phyloP scores from a whole-genome alignment of 495 filamentous ascomycete species.

The Paragyromitra xinjiangensis region DNA sequence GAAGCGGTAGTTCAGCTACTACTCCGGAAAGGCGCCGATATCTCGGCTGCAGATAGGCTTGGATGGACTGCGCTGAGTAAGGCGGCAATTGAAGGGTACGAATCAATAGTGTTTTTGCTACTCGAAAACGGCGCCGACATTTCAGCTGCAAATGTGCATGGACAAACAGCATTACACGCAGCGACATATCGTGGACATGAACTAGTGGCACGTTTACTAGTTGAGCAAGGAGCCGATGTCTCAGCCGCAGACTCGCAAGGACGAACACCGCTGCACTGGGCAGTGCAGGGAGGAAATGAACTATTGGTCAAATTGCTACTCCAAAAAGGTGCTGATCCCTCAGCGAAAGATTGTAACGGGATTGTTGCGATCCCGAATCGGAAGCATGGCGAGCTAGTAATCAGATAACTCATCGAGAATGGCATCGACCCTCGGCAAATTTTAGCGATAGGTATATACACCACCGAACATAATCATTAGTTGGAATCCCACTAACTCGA shows the following conservation, averaged over 20 bases:
- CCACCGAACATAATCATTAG: background rate
- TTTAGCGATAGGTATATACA: background rate
- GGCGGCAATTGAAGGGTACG: slow-evolving; percentile 1
- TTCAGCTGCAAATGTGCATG: background rate
- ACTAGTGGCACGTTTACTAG: background rate
- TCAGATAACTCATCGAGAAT: background rate
- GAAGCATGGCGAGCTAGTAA: background rate
- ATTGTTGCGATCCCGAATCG: background rate
- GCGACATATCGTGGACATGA: background rate
- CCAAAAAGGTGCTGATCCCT: slow-evolving; percentile 11
- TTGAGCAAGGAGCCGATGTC: slow-evolving; percentile 1
- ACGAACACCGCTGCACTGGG: slow-evolving; percentile 14
- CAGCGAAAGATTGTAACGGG: background rate
- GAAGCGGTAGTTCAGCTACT: background rate
- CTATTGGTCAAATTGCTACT: background rate
- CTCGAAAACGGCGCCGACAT: background rate
- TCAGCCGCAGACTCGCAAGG: background rate
- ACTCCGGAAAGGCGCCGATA: background rate
- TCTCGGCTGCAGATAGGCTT: background rate
- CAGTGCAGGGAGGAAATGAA: slow-evolving; percentile 6
- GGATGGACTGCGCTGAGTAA: slow-evolving; percentile 6
- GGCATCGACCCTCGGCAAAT: background rate
- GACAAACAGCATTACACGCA: slow-evolving; percentile 7
- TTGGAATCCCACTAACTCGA: background rate
- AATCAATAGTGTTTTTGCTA: background rate